phyloP scores from a whole-genome alignment of 1,139 yeast species.

The Candida buenavistaensis region DNA sequence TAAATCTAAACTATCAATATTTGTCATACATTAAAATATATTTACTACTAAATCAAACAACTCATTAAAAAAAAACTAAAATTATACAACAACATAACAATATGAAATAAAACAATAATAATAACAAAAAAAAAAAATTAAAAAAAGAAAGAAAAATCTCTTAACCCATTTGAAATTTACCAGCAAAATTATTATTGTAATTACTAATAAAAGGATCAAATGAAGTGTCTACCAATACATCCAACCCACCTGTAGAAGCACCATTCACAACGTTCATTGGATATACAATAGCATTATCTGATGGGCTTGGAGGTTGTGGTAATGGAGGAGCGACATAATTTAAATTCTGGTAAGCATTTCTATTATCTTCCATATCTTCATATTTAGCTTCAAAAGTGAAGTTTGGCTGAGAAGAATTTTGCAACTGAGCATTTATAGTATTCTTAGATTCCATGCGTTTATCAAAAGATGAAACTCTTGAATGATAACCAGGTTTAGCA shows the following conservation, averaged over 20 bases:
- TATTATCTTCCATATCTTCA: constrained; percentile 2
- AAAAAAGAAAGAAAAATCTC: not conserved
- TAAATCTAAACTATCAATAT: no score
- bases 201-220: constrained; percentile 11
- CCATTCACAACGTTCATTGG: constrained; percentile 3
- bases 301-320: constrained; percentile 5
- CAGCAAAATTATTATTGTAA: constrained; percentile 10
- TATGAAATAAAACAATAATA: not conserved
- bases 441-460: constrained; percentile 3
- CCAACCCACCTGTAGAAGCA: constrained; percentile 5
- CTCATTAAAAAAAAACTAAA: no score
- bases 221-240: constrained; percentile 8
- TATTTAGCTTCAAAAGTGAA: constrained; percentile 3
- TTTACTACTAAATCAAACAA: no score
- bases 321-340: constrained; percentile 4
- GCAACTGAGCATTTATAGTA: not conserved
- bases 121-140: not conserved
- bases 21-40: no score
- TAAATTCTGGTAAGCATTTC: not conserved
- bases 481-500: constrained; percentile 26
- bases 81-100: no score
- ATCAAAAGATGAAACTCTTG: constrained; percentile 8
- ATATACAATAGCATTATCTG: constrained; percentile 1
- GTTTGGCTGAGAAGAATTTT: constrained; percentile 1
- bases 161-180: constrained; percentile 4